These are phyloP conservation scores for Boletus subcaerulescens DNA, from an alignment of 768 basidiomycete species.

Conservation along the genomic window DNA sequence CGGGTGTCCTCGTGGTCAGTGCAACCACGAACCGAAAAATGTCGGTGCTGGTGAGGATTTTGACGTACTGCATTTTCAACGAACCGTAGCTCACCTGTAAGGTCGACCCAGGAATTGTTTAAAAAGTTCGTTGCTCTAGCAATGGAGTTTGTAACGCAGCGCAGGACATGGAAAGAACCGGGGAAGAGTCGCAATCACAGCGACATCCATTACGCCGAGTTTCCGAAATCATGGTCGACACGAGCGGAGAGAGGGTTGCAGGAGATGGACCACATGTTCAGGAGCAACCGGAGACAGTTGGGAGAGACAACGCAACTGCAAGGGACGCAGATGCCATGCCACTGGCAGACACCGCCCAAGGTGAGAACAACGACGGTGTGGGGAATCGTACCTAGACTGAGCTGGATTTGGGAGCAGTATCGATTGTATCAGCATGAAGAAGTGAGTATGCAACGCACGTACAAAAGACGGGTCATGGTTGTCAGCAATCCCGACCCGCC, in stretches of 20 bases:
- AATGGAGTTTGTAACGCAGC: constrained; percentile 21
- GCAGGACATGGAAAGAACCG: constrained; percentile 16
- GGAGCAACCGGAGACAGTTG: constrained; percentile 10
- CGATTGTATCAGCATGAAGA: constrained; percentile 13
- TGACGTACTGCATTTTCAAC: constrained; percentile 7
- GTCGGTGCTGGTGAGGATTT: constrained; percentile 29
- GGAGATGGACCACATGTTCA: constrained; percentile 25
- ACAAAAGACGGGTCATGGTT: constrained; percentile 28
- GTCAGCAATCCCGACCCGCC: constrained; percentile 28
- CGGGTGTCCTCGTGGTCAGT: constrained; percentile 24
- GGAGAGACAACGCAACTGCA: constrained; percentile 7
- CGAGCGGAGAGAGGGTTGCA: constrained; percentile 24
- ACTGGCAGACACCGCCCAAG: constrained; percentile 16
- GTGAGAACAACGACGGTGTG: constrained; percentile 8
- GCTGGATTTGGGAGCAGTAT: constrained; percentile 4
- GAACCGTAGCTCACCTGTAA: constrained; percentile 15
- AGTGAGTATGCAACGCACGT: constrained; percentile 14
- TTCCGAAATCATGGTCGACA: constrained; percentile 26
- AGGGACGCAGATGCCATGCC: neutral
- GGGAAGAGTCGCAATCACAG: constrained; percentile 3
- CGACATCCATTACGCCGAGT: constrained; percentile 19
- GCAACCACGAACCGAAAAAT: constrained; percentile 24
- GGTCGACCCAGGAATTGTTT: constrained; percentile 19
- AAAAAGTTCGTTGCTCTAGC: constrained; percentile 23
- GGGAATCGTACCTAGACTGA: constrained; percentile 7